Evolutionary conservation across 768 basidiomycete species (phyloP), one percentile per base, ranked within the genome.

Genomic region (Tylopilus sp.): DNA sequence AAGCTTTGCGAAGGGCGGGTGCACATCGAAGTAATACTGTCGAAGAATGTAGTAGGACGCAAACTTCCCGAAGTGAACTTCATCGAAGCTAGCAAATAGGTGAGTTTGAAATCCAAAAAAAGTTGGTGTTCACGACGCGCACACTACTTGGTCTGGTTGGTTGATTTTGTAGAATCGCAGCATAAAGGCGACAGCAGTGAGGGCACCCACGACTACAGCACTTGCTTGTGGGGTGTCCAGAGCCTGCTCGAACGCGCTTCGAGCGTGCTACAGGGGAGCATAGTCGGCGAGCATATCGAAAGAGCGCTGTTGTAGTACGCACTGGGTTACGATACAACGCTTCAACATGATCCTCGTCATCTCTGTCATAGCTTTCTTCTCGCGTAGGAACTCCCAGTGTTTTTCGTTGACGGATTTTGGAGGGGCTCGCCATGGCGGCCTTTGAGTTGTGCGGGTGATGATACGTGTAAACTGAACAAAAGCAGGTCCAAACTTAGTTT

Each of bases 11-110:
- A 98, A 82, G 2, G 97, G 97, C 33, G 97, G 97, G 63, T 99
- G 97, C 8, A 99, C 95, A 67, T 99, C 97, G 75, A 99, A 99
- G 73, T 98, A 98, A 75, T 98, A 99, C 71, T 97, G 83, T 57
- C 95, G 80, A 41, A 74, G 74, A 65, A 98, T 85, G 71, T 99
- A 99, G 71, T 93, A 90, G 6, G 91, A 83, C 12, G 97, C 95
- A 67, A 99, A 99, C 71, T 98, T 97, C 55, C 95, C 95, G 66
- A 98, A 98, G 66, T 98, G 95, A 12, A 98, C 95, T 72, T 98
- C 95, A 67, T 98, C 95, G 65, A 98, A 98, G 43, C 92, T 95
- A 59, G 33, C 40, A 44, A 22, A 43, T 4, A 46, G 31, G 40
- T 56, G 42, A 56, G 50, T 47, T 46, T 35, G 17, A 31, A 52